Conservation (phyloP, 1,139 yeast genomes). For the Taphrina wiesneri region DNA sequence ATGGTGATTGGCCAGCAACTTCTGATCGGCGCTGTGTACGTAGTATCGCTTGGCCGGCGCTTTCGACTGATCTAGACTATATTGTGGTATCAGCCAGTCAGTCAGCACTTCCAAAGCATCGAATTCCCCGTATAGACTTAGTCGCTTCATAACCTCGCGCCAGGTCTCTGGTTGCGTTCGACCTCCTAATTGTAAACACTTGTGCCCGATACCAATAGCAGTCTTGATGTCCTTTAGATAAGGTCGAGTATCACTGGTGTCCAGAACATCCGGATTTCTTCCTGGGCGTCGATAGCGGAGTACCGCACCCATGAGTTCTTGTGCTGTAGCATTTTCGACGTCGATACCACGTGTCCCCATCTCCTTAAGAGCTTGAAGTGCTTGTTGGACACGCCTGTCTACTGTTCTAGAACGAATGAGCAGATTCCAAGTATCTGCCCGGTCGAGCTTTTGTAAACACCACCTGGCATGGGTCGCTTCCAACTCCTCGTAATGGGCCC, state of each 20-base stretch:
- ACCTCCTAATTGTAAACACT: slow-evolving; percentile 29
- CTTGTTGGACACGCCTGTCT: slow-evolving; percentile 1
- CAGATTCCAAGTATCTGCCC: slow-evolving; percentile 32
- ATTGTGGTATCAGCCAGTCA: slow-evolving; percentile 26
- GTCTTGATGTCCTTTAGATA: slow-evolving; percentile 19
- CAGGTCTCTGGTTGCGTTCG: slow-evolving; percentile 33
- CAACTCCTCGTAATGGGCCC: not conserved
- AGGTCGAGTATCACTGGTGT: slow-evolving; percentile 20
- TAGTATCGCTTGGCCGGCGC: not conserved
- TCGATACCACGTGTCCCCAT: slow-evolving; percentile 5
- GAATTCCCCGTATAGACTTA: slow-evolving; percentile 25
- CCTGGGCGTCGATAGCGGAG: slow-evolving; percentile 17
- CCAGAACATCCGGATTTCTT: slow-evolving; percentile 9
- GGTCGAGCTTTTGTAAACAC: not conserved
- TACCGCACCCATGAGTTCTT: slow-evolving; percentile 2
- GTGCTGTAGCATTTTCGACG: slow-evolving; percentile 31
- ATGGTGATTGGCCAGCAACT: slow-evolving; percentile 2
- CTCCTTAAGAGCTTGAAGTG: slow-evolving; percentile 15
- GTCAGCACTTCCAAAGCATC: slow-evolving; percentile 1
- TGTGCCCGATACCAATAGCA: slow-evolving; percentile 18
- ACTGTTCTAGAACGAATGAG: slow-evolving; percentile 22
- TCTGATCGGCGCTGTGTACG: not conserved
- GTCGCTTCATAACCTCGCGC: slow-evolving; percentile 30
- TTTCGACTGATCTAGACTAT: not conserved
- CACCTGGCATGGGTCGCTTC: slow-evolving; percentile 6